Evolutionary conservation across 2,329 filamentous ascomycete genomes (phyloP).

Genomic region (Aspergillus bombycis): DNA sequence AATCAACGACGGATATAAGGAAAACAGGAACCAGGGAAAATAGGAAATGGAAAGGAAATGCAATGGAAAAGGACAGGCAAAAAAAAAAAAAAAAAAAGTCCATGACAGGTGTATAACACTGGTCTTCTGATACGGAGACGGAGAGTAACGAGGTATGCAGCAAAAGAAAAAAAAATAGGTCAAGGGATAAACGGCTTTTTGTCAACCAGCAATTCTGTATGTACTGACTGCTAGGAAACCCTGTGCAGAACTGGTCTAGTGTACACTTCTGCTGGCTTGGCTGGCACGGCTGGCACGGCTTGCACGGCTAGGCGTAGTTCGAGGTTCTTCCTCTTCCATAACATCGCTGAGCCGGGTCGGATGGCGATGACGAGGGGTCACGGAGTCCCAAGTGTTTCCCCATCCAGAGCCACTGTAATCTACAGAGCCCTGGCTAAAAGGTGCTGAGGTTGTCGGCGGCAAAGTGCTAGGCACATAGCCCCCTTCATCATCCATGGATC

Average conservation of each 20-base stretch:
- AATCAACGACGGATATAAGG: constrained; percentile 3
- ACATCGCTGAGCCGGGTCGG: constrained; percentile 88
- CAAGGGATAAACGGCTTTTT: constrained; percentile 12
- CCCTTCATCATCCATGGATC: constrained; percentile 47
- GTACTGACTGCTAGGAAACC: constrained; percentile 17
- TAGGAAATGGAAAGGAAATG: no score
- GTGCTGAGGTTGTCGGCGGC: constrained; percentile 29
- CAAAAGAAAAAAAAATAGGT: constrained; percentile 8
- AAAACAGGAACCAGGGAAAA: neutral
- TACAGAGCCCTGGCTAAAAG: constrained; percentile 42
- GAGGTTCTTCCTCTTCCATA: constrained; percentile 80
- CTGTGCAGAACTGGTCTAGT: constrained; percentile 22
- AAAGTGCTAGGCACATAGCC: constrained; percentile 30
- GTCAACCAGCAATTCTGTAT: constrained; percentile 11
- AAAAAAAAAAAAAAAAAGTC: constrained; percentile 11
- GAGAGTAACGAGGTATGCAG: neutral
- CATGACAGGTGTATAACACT: neutral
- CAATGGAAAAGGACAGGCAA: neutral
- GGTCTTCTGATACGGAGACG: neutral
- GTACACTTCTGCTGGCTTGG: constrained; percentile 49
- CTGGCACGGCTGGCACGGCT: constrained; percentile 48
- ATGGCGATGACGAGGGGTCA: constrained; percentile 76
- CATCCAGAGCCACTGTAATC: constrained; percentile 72
- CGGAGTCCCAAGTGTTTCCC: constrained; percentile 73
- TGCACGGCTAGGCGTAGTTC: constrained; percentile 69